Conservation (phyloP, 139 green algal genomes). For the Zygnema cylindricum region DNA sequence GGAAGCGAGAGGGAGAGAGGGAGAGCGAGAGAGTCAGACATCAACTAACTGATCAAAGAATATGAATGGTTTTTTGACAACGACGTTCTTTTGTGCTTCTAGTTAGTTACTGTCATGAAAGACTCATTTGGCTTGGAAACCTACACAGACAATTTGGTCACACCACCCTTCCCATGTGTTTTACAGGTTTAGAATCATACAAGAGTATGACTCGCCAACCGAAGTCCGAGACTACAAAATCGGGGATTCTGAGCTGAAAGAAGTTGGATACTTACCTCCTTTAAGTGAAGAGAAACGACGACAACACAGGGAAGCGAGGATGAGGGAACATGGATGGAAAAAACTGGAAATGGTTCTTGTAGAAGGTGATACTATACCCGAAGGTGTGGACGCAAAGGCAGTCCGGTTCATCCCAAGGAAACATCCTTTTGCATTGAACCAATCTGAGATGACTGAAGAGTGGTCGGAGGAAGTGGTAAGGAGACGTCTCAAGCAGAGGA, state of each 20-base stretch:
- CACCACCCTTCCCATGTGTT: too few relatives aligned
- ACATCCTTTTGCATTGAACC: conserved; percentile 26
- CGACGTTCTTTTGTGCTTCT: too few relatives aligned
- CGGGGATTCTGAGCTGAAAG: not conserved
- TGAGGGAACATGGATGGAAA: conserved; percentile 33
- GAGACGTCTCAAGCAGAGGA: conserved; percentile 29
- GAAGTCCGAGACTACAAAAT: conserved; percentile 30
- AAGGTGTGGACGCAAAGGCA: conserved; percentile 30
- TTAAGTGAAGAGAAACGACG: conserved; percentile 26
- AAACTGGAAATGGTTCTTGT: conserved; percentile 34
- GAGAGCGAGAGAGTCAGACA: too few relatives aligned
- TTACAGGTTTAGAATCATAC: conserved; percentile 25
- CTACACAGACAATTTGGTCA: too few relatives aligned
- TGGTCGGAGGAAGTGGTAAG: conserved; percentile 18
- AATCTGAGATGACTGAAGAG: conserved; percentile 24
- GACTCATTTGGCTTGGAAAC: too few relatives aligned
- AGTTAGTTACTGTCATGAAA: too few relatives aligned
- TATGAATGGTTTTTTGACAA: too few relatives aligned
- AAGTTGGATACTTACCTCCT: conserved; percentile 17
- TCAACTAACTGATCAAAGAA: too few relatives aligned
- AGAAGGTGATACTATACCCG: conserved; percentile 26
- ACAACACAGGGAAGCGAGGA: conserved; percentile 10
- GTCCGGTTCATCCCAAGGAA: conserved; percentile 36
- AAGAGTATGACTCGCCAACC: conserved; percentile 31
- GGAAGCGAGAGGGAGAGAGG: too few relatives aligned